Evolutionary conservation across 495 filamentous ascomycete species (phyloP), one percentile per base, ranked within the genome.

Genomic region (Diplogelasinospora grovesii): DNA sequence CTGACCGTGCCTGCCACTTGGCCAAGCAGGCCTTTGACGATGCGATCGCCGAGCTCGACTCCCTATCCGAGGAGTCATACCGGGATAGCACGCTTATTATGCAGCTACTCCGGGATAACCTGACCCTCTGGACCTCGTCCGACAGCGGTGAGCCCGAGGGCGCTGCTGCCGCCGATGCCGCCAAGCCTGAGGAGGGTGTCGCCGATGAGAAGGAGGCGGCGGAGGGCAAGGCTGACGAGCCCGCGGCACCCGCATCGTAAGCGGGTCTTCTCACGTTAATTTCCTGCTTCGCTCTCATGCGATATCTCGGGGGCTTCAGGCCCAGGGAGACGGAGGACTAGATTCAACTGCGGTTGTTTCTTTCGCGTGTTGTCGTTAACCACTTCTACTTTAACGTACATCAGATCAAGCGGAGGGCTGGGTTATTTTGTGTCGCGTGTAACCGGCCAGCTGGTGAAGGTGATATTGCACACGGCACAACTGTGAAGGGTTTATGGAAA

Each of bases 31-130:
- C 93, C 21, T 98, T 98, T 59, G 92, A 98, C 65, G 92, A 98
- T 64, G 92, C 92, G 48, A 98, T 98, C 65, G 92, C 92, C 46
- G 92, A 98, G 79, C 87, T 98, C 52, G 92, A 98, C 74, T 95
- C 90, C 14, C 76, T 98, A 44, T 95, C 89, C 43, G 92, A 98
- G 75, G 92, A 98, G 69, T 95, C 89, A 53, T 98, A 98, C 81
- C 89, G 93, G 56, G 92, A 98, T 71, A 96, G 90, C 81, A 99
- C 92, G 33, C 82, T 99, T 54, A 99, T 99, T 75, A 99, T 99
- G 92, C 92, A 99, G 79, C 77, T 99, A 33, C 85, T 99, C 64
- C 89, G 90, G 63, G 92, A 99, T 69, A 99, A 99, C 76, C 77
- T 99, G 47, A 99, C 92, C 50, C 83, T 99, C 61, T 99, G 92